phyloP scores from a whole-genome alignment of 2,329 filamentous ascomycete species.

The Colletotrichum magnum region DNA sequence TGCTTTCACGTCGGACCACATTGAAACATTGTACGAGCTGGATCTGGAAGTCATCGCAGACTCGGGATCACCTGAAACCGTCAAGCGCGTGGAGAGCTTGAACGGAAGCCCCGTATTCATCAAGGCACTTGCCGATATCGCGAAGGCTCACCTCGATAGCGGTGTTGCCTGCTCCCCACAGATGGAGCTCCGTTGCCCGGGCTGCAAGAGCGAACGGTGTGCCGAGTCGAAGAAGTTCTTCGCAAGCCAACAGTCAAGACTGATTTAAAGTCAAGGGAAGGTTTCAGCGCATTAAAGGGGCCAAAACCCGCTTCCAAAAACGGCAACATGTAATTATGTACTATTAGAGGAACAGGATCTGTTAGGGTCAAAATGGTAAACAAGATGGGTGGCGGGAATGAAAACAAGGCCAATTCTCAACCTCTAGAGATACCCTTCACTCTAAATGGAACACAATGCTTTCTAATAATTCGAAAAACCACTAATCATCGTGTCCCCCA shows the following conservation, averaged over 20 bases:
- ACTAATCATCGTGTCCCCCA: no score
- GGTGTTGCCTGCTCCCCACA: slow-evolving; percentile 81
- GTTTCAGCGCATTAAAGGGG: slow-evolving; percentile 17
- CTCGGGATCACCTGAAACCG: slow-evolving; percentile 80
- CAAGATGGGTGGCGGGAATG: background rate
- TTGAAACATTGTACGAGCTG: slow-evolving; percentile 95
- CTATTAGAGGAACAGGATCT: slow-evolving; percentile 21
- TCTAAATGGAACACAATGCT: background rate
- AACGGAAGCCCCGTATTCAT: slow-evolving; percentile 96
- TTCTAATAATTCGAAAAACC: no score
- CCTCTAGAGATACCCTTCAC: background rate
- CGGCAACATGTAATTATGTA: slow-evolving; percentile 31
- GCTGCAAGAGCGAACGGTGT: slow-evolving; percentile 91
- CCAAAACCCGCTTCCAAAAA: background rate
- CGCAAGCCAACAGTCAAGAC: slow-evolving; percentile 52
- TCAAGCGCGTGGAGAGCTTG: slow-evolving; percentile 92
- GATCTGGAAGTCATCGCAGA: slow-evolving; percentile 96
- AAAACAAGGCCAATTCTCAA: slow-evolving; percentile 16
- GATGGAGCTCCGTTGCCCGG: slow-evolving; percentile 92
- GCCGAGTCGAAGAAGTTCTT: slow-evolving; percentile 82
- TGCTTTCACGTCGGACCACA: slow-evolving; percentile 98
- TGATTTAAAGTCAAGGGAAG: slow-evolving; percentile 21
- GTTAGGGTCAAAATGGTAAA: slow-evolving; percentile 20
- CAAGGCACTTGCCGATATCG: slow-evolving; percentile 87
- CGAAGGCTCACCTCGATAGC: slow-evolving; percentile 81